Conservation (phyloP, 2,329 filamentous ascomycete species). For the Thielaviopsis euricoi region DNA sequence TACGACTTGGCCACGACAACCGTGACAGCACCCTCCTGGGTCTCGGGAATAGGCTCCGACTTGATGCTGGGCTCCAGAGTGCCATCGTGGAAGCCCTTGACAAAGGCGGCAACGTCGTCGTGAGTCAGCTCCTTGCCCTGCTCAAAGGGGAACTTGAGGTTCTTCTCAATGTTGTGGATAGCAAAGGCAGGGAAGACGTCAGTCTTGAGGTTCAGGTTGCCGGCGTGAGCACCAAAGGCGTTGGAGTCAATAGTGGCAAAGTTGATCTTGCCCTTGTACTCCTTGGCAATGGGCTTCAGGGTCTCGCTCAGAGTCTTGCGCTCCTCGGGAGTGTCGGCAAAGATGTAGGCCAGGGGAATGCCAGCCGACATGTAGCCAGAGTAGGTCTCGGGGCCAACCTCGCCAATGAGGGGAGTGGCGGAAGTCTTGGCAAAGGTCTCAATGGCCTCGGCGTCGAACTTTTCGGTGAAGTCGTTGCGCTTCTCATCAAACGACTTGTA, state of each 20-base stretch:
- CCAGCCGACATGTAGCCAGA: conserved; percentile 83
- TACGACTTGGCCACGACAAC: conserved; percentile 90
- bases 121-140: conserved; percentile 63
- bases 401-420: conserved; percentile 79
- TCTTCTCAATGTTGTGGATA: conserved; percentile 89
- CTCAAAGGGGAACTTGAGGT: conserved; percentile 92
- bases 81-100: conserved; percentile 68
- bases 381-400: conserved; percentile 96
- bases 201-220: conserved; percentile 91
- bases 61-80: conserved; percentile 95
- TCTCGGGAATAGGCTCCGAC: conserved; percentile 91
- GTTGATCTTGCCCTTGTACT: conserved; percentile 89
- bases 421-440: conserved; percentile 69
- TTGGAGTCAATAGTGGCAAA: conserved; percentile 95
- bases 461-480: conserved; percentile 68
- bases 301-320: conserved; percentile 59
- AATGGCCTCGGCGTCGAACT: conserved; percentile 69
- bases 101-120: conserved; percentile 59
- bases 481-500: conserved; percentile 98
- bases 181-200: conserved; percentile 95
- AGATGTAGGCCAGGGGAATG: conserved; percentile 92
- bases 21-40: conserved; percentile 74
- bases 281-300: conserved; percentile 75
- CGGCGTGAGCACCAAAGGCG: conserved; percentile 83
- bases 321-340: conserved; percentile 83